phyloP scores from a whole-genome alignment of 2,329 filamentous ascomycete species.

The Fusarium stilboides region DNA sequence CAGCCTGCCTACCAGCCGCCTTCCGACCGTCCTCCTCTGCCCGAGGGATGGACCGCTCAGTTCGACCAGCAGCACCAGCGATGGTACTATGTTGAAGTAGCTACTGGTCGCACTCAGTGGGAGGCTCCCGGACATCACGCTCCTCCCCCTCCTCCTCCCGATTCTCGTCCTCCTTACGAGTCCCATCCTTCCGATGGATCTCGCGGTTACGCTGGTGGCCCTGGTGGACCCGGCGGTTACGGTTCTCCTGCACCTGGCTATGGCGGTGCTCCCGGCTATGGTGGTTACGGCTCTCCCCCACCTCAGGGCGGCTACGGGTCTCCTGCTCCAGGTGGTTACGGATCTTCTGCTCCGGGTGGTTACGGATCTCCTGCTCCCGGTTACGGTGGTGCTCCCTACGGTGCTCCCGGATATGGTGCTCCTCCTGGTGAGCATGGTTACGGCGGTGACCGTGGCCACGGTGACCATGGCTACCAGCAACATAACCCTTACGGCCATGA shows the following conservation, averaged over 20 bases:
- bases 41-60: conserved; percentile 74
- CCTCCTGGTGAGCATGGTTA: conserved; percentile 23
- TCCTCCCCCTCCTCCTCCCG: conserved; percentile 43
- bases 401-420: conserved; percentile 34
- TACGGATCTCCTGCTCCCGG: conserved; percentile 14
- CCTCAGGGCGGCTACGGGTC: conserved; percentile 40
- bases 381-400: conserved; percentile 32
- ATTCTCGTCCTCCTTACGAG: conserved; percentile 44
- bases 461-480: conserved; percentile 17
- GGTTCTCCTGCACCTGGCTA: conserved; percentile 44
- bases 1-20: conserved; percentile 55
- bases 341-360: conserved; percentile 29
- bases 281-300: conserved; percentile 36
- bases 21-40: conserved; percentile 64
- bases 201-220: conserved; percentile 45
- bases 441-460: conserved; percentile 18
- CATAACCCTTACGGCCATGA: conserved; percentile 40
- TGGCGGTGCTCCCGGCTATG: conserved; percentile 42
- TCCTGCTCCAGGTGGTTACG: conserved; percentile 41
- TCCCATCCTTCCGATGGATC: conserved; percentile 45
- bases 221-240: conserved; percentile 38
- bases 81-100: conserved; percentile 76
- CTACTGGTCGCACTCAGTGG: conserved; percentile 75
- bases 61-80: conserved; percentile 74
- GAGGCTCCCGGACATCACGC: conserved; percentile 64